A percentile compares a stretch with the other conserved stretches of the same genome.
Conservation (phyloP, 2,329 filamentous ascomycete genomes). For the Dothideomycetes sp. region DNA sequence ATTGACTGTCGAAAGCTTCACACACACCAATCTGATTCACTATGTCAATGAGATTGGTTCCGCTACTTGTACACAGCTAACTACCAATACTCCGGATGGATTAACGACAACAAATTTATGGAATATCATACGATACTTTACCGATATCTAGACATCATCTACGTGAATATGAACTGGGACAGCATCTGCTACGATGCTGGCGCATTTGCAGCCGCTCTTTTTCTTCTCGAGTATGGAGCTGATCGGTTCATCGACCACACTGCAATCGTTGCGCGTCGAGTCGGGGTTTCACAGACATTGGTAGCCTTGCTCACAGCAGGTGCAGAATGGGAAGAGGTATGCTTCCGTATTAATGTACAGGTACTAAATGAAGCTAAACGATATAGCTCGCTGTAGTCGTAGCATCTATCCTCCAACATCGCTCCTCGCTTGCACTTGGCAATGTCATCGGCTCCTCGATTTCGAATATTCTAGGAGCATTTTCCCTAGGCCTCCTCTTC, state of each 20-base stretch:
- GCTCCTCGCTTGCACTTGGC: conserved; percentile 39
- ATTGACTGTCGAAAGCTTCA: too few relatives aligned
- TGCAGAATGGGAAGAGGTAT: conserved; percentile 48
- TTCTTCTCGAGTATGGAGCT: conserved; percentile 41
- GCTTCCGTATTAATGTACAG: too few relatives aligned
- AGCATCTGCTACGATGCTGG: conserved; percentile 29
- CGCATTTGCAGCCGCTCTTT: conserved; percentile 34
- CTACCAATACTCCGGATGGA: too few relatives aligned
- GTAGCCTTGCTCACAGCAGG: conserved; percentile 43
- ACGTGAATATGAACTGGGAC: too few relatives aligned
- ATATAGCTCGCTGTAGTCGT: conserved; percentile 41
- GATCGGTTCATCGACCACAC: conserved; percentile 44
- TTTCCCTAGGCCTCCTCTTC: conserved; percentile 41
- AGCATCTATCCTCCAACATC: conserved; percentile 34
- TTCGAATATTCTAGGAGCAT: conserved; percentile 44
- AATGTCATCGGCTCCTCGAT: conserved; percentile 45
- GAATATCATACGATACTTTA: too few relatives aligned
- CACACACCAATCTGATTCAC: too few relatives aligned
- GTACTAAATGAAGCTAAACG: too few relatives aligned
- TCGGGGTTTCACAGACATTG: conserved; percentile 35
- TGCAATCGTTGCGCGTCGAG: conserved; percentile 33
- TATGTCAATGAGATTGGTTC: too few relatives aligned
- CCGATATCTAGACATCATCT: too few relatives aligned
- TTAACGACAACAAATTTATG: too few relatives aligned
- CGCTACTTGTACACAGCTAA: too few relatives aligned